Base-by-base conservation (phyloP, 83 land plant species). In the Thuja plicata region DNA sequence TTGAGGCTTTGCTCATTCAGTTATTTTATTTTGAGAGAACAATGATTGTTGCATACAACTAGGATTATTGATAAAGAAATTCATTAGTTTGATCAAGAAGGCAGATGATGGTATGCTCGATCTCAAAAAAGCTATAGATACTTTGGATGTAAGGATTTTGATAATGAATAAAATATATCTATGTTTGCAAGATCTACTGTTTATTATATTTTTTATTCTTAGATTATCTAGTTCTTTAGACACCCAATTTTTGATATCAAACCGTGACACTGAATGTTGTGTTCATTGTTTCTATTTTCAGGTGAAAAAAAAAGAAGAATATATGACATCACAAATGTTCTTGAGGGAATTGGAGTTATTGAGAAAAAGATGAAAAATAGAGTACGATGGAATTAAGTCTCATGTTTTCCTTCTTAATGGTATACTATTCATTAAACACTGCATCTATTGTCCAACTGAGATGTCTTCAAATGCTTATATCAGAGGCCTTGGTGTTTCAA, bases 261-360 rank as follows among this genome's bases (percentile, higher is more conserved):
- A 79, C 8, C 48, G 41, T 8, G 71, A 19, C 50, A 41, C 16
- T n/a, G 24, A 54, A 54, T 81, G 35, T 79, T 34, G 21, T 60
- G 32, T 0, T 27, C 30, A 46, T 80, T 80, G 88, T 30, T 50
- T 80, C 30, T 30, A 74, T 46, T 87, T 52, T 60, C 88, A 97
- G 99, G 99, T 97, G 46, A n/a, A n/a, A 98, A 97, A 87, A 97
- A 97, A 90, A 91, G 99, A 79, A 89, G 99, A 73, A 97, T 97
- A 73, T 97, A 97, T n/a, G n/a, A n/a, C n/a, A n/a, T n/a, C n/a
- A n/a, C n/a, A n/a, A n/a, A n/a, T n/a, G n/a, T n/a, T n/a, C 88
- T 97, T n/a, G 99, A 97, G 91, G 99, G 99, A 55, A 95, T 97
- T 90, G 99, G 98, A 15, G 92, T 97, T 27, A 97, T 97, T 88